Percentiles rank a stretch among this genome's conserved stretches.
Conservation (phyloP, 805 yeast species). For the Nakazawaea populi region DNA sequence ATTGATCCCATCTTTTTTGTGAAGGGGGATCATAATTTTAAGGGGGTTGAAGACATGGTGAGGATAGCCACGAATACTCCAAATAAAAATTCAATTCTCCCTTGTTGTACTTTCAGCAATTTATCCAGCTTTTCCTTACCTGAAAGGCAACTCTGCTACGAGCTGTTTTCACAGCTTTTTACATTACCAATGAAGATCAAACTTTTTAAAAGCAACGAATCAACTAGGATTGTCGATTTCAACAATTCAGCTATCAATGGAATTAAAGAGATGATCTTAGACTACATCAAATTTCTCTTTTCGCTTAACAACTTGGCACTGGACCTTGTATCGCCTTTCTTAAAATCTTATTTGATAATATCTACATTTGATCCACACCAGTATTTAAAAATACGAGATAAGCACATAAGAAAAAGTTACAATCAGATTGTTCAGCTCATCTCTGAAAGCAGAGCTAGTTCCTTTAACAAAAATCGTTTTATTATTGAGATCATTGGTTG, state of each 20-base stretch:
- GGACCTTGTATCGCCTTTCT: neutral
- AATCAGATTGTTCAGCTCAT: neutral
- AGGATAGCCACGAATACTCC: neutral
- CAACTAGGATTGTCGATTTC: neutral
- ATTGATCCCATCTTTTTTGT: neutral
- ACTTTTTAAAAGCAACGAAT: neutral
- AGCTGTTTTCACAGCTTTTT: neutral
- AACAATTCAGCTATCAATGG: neutral
- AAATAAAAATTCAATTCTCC: too few relatives aligned
- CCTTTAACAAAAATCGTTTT: neutral
- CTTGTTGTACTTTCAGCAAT: too few relatives aligned
- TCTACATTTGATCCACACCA: neutral
- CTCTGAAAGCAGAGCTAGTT: neutral
- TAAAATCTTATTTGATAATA: too few relatives aligned
- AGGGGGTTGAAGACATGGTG: neutral
- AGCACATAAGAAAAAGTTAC: neutral
- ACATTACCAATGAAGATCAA: neutral
- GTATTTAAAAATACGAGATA: neutral
- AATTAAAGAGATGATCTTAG: neutral
- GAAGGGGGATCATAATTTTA: neutral
- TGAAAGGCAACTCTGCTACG: neutral
- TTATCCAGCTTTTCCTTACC: too few relatives aligned
- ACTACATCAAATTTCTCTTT: neutral
- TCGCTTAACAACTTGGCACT: neutral
- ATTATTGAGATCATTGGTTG: neutral